Percentiles rank a stretch among this genome's conserved stretches.
phyloP scores from a whole-genome alignment of 2,329 filamentous ascomycete genomes.

The Ilyonectria destructans region DNA sequence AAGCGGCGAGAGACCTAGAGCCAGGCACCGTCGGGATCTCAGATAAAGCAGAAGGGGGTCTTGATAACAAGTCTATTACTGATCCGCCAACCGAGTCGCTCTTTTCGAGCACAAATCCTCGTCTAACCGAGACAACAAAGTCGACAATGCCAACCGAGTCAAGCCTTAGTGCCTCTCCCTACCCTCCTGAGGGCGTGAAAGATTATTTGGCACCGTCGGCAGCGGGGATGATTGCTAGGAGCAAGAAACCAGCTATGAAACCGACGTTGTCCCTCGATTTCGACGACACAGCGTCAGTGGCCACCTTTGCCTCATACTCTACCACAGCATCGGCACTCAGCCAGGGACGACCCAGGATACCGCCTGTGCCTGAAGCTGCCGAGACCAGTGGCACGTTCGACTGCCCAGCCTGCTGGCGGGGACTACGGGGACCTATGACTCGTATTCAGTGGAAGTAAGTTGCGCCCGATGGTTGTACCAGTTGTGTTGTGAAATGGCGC shows the following conservation, averaged over 20 bases:
- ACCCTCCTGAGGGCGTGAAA: not conserved
- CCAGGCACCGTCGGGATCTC: not conserved
- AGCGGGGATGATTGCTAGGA: not conserved
- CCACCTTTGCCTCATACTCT: slow-evolving; percentile 21
- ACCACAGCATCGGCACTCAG: slow-evolving; percentile 11
- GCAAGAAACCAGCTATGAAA: not conserved
- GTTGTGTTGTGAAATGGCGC: not conserved
- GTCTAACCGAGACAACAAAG: not conserved
- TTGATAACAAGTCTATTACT: not conserved
- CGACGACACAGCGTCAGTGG: slow-evolving; percentile 12
- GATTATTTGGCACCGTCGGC: not conserved
- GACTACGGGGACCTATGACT: not conserved
- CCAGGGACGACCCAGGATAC: slow-evolving; percentile 10
- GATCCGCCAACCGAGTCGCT: not conserved
- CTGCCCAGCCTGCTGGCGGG: slow-evolving; percentile 12
- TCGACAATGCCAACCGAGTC: not conserved
- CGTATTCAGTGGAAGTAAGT: slow-evolving; percentile 17
- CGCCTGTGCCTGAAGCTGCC: slow-evolving; percentile 4
- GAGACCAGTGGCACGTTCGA: slow-evolving; percentile 4
- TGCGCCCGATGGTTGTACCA: not conserved
- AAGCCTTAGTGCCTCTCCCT: not conserved
- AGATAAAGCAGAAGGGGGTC: not conserved
- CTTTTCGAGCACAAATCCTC: not conserved
- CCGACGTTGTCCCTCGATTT: not conserved
- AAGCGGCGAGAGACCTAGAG: not conserved